These are phyloP conservation scores for Sphagnurus paluster DNA, from an alignment of 1,284 basidiomycete genomes.

Conservation along the genomic window DNA sequence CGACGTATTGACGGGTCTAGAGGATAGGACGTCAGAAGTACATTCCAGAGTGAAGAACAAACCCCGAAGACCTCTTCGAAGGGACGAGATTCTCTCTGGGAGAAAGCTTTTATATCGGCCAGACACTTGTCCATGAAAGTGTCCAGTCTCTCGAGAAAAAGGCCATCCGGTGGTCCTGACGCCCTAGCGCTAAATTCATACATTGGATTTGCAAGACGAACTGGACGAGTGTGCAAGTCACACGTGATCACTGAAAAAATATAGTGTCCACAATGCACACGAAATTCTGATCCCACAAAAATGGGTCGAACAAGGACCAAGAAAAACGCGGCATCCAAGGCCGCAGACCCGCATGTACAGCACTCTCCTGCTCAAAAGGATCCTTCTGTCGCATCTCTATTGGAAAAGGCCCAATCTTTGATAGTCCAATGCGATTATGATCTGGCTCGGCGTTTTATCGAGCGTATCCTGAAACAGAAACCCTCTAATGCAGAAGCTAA, in stretches of 20 bases:
- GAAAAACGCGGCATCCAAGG: conserved; percentile 45
- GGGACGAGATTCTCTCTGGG: conserved; percentile 54
- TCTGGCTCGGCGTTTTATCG: conserved; percentile 73
- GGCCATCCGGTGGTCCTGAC: conserved; percentile 36
- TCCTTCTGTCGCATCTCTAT: conserved; percentile 50
- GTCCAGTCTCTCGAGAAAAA: conserved; percentile 62
- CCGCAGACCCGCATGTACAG: conserved; percentile 28
- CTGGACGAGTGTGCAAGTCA: not conserved
- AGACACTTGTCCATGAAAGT: conserved; percentile 58
- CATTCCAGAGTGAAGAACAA: conserved; percentile 12
- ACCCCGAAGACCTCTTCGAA: conserved; percentile 54
- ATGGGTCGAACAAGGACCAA: conserved; percentile 72
- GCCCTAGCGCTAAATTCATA: conserved; percentile 27
- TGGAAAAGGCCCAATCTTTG: conserved; percentile 76
- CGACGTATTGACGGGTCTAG: conserved; percentile 53
- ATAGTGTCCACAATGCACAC: conserved; percentile 5
- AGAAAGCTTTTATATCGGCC: conserved; percentile 56
- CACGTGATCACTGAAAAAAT: conserved; percentile 29
- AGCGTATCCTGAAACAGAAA: conserved; percentile 68
- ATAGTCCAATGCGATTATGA: conserved; percentile 85
- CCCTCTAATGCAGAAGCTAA: conserved; percentile 69
- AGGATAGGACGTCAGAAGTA: conserved; percentile 17
- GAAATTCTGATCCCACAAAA: conserved; percentile 14
- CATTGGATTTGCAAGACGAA: conserved; percentile 15
- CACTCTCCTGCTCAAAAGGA: conserved; percentile 26